Percentiles rank a stretch among this genome's conserved stretches.
Conservation (phyloP, 352 stramenopile species). For the Globisporangium abappressorium region DNA sequence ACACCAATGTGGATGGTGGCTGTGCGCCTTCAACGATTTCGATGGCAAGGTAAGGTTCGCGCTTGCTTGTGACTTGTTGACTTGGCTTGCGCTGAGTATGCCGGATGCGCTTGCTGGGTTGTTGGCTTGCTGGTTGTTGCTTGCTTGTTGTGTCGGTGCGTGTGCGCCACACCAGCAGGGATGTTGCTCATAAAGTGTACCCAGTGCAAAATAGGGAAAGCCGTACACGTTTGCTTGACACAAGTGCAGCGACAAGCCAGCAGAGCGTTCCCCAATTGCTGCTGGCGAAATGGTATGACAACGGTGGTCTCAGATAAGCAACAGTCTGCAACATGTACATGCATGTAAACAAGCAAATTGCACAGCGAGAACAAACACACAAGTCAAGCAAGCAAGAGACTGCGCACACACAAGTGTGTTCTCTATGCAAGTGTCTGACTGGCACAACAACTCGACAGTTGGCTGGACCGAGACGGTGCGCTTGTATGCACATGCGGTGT, state of each 20-base stretch:
- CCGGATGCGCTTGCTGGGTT: neutral
- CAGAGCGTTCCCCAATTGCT: neutral
- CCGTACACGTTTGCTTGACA: neutral
- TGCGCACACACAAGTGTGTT: neutral
- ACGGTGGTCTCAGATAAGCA: neutral
- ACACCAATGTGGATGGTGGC: neutral
- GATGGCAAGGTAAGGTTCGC: neutral
- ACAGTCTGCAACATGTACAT: neutral
- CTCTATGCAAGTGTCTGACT: neutral
- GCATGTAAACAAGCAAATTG: neutral
- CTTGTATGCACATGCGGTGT: neutral
- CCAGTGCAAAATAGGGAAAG: neutral
- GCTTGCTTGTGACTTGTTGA: neutral
- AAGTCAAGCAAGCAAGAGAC: neutral
- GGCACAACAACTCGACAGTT: neutral
- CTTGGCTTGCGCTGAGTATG: neutral
- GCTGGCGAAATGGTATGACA: conserved; percentile 8
- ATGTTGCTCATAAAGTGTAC: conserved; percentile 3
- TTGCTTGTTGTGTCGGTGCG: neutral
- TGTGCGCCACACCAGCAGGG: neutral
- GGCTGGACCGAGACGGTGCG: neutral
- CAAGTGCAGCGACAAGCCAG: conserved; percentile 4
- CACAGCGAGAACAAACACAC: neutral
- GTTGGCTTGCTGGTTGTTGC: neutral
- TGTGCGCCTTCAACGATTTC: neutral